These are phyloP conservation scores for Plasmodium ovale DNA, from an alignment of 169 alveolate genomes.

Conservation along the genomic window DNA sequence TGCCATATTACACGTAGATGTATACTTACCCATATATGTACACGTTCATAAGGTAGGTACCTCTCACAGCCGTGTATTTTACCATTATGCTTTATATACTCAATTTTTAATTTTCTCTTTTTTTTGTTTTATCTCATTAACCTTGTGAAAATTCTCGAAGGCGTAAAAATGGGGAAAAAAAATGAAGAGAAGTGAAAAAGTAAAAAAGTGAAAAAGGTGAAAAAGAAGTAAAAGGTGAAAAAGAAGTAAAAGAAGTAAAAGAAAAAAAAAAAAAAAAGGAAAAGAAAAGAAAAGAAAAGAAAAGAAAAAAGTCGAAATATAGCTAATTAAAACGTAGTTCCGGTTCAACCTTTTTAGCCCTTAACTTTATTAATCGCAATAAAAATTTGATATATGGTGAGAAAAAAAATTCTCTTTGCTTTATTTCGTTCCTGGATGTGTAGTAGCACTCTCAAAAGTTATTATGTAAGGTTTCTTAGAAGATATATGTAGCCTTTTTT, in stretches of 20 bases:
- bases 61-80: background rate
- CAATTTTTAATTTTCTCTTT: background rate
- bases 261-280: too few species aligned
- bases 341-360: background rate
- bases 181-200: too few species aligned
- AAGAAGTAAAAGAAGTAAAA: too few species aligned
- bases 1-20: too few species aligned
- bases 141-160: slow-evolving; percentile 9
- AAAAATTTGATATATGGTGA: background rate
- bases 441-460: background rate
- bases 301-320: background rate
- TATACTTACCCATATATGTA: background rate
- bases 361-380: background rate
- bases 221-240: too few species aligned
- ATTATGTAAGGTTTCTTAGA: background rate
- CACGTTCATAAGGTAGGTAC: background rate
- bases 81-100: background rate
- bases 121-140: background rate
- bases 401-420: slow-evolving; percentile 4
- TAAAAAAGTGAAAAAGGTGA: too few species aligned
- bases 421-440: background rate
- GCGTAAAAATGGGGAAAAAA: background rate
- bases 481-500: too few species aligned
- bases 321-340: background rate
- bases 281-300: background rate